These are phyloP conservation scores for Botrytis pseudocinerea DNA, from an alignment of 2,329 filamentous ascomycete species.

Conservation along the genomic window DNA sequence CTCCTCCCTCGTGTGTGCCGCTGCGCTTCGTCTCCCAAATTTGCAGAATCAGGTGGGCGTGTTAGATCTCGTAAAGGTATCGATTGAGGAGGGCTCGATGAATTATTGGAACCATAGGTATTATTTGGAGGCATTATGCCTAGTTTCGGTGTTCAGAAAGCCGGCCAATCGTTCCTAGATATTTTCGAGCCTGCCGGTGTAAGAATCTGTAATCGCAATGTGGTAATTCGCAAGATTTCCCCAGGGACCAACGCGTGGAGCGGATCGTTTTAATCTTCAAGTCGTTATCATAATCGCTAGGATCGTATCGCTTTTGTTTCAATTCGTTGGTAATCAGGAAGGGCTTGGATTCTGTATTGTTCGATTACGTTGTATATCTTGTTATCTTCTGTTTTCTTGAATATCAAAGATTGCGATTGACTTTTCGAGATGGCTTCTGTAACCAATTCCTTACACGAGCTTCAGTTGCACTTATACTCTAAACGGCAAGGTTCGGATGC, in stretches of 20 bases:
- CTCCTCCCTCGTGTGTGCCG: conserved; percentile 39
- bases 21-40: conserved; percentile 33
- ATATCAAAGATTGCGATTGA: conserved; percentile 1
- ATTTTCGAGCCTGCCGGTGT: conserved; percentile 12
- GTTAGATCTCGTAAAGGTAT: conserved; percentile 70
- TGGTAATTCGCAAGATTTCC: conserved; percentile 11
- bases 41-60: conserved; percentile 40
- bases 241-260: conserved; percentile 24
- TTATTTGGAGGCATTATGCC: conserved; percentile 51
- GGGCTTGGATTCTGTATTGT: not conserved
- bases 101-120: conserved; percentile 45
- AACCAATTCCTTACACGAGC: conserved; percentile 24
- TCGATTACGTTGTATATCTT: not conserved
- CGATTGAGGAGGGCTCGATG: conserved; percentile 54
- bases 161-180: not conserved
- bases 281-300: conserved; percentile 29
- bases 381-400: not conserved
- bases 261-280: conserved; percentile 24
- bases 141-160: conserved; percentile 29
- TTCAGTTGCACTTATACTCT: conserved; percentile 8
- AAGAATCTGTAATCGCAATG: conserved; percentile 18
- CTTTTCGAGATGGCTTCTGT: conserved; percentile 18
- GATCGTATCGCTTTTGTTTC: not conserved
- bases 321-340: not conserved
- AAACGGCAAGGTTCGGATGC: conserved; percentile 5